phyloP scores from a whole-genome alignment of 495 filamentous ascomycete species.

The Darksidea phi region DNA sequence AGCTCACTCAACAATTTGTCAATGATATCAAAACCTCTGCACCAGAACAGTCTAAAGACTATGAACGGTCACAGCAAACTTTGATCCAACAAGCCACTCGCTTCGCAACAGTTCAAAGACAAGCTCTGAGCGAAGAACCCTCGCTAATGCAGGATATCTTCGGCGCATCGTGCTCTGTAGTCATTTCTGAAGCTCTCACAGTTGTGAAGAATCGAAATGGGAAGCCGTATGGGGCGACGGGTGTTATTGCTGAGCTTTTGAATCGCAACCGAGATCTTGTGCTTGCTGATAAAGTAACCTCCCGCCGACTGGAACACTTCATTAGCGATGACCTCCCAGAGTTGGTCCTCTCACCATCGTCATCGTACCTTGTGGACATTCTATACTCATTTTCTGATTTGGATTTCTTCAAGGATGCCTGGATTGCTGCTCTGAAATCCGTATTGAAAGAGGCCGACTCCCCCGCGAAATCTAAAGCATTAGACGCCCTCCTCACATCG shows the following conservation, averaged over 20 bases:
- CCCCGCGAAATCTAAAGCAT: conserved; percentile 32
- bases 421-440: conserved; percentile 31
- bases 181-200: conserved; percentile 53
- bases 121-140: conserved; percentile 1
- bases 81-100: conserved; percentile 42
- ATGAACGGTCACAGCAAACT: conserved; percentile 64
- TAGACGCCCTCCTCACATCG: conserved; percentile 42
- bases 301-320: conserved; percentile 43
- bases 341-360: conserved; percentile 57
- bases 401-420: conserved; percentile 36
- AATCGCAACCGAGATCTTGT: conserved; percentile 28
- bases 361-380: conserved; percentile 42
- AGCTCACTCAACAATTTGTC: conserved; percentile 55
- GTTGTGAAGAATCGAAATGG: conserved; percentile 63
- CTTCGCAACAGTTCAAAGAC: conserved; percentile 17
- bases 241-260: conserved; percentile 56
- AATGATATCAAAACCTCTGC: conserved; percentile 65
- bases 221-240: conserved; percentile 79
- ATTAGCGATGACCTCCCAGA: conserved; percentile 50
- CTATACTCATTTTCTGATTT: conserved; percentile 34
- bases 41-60: conserved; percentile 75
- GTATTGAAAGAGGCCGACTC: conserved; percentile 37
- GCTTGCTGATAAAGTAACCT: conserved; percentile 34
- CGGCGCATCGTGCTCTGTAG: conserved; percentile 27
- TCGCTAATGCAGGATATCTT: conserved; percentile 38